Evolutionary conservation across 2,329 filamentous ascomycete species (phyloP), one percentile per base, ranked within the genome.

Genomic region (Rhinocladiella mackenziei): DNA sequence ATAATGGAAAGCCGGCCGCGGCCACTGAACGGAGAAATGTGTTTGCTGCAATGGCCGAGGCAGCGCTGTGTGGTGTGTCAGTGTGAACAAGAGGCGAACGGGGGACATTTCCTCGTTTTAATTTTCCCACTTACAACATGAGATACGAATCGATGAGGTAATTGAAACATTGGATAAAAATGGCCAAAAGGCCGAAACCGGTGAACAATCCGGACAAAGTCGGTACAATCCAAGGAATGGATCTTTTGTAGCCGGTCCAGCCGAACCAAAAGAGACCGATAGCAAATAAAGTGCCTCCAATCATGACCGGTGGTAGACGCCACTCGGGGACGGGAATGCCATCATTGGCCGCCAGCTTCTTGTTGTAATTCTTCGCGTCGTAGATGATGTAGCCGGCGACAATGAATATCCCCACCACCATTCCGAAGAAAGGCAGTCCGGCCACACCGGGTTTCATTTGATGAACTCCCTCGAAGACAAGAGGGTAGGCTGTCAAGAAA

Each of bases 361-460:
- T 75, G 57, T 78, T 75, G 64, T 91, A 91, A 62, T 72, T 71
- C 17, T 79, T 78, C 62, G 86, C 77, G 58, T 76, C 74, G 28
- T 77, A 57, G 39, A 85, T 69, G 50, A 91, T 81, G 34, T 74
- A 72, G 6, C 71, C 48, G 36, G 83, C 85, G 0, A 83, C 84
- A 41, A 86, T 65, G 11, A 91, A 50, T 60, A 88, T 77, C 34
- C 87, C 87, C 6, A 73, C 58, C 39, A 92, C 78, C 82, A 95
- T 86, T 42, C 88, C 89, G 57, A 95, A 86, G 63, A 89, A 89
- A 5, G 87, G 81, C 4, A 95, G 73, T 1, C 88, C 89, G 3
- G 81, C 76, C 13, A 86, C 65, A 44, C 89, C 89, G 1, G 74
- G 58, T 23, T 68, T 78, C 69, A 91, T 83, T 54, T 77, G 74